Evolutionary conservation across 2,329 filamentous ascomycete genomes (phyloP).

Genomic region (Drechslera avenae): DNA sequence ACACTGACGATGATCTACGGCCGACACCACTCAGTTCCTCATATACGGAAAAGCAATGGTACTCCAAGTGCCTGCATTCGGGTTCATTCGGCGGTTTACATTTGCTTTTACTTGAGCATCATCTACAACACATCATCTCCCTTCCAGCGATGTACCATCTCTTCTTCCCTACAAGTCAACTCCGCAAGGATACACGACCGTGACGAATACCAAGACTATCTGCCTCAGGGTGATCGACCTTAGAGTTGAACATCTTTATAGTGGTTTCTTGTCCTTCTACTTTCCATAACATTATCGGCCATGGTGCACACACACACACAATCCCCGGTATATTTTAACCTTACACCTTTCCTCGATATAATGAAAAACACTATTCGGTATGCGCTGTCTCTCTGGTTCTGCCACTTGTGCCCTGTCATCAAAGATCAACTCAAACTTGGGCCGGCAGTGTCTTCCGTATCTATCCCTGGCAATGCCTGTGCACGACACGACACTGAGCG

Average conservation of each 20-base stretch:
- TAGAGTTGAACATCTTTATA: slow-evolving; percentile 48
- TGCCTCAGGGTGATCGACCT: slow-evolving; percentile 47
- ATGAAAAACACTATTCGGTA: slow-evolving; percentile 43
- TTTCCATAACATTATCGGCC: slow-evolving; percentile 14
- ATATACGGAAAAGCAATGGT: slow-evolving; percentile 40
- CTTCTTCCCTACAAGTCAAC: slow-evolving; percentile 31
- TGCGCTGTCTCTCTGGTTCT: slow-evolving; percentile 28
- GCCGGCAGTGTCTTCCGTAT: background rate
- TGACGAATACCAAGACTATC: slow-evolving; percentile 48
- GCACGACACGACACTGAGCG: too few relatives aligned
- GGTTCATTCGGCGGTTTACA: slow-evolving; percentile 24
- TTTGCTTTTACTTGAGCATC: slow-evolving; percentile 28
- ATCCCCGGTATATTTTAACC: slow-evolving; percentile 26
- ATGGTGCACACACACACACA: slow-evolving; percentile 11
- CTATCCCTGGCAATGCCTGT: background rate
- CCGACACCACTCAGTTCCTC: slow-evolving; percentile 36
- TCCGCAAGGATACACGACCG: slow-evolving; percentile 43
- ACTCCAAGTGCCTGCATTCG: slow-evolving; percentile 20
- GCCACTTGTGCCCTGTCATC: background rate
- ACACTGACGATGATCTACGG: slow-evolving; percentile 38
- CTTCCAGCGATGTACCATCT: slow-evolving; percentile 22
- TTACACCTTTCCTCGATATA: slow-evolving; percentile 18
- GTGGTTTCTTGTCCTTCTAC: slow-evolving; percentile 21
- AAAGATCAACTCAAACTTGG: background rate
- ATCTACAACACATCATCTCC: slow-evolving; percentile 23